phyloP scores from a whole-genome alignment of 2,329 filamentous ascomycete species.

The Paracoccidioides lutzii region DNA sequence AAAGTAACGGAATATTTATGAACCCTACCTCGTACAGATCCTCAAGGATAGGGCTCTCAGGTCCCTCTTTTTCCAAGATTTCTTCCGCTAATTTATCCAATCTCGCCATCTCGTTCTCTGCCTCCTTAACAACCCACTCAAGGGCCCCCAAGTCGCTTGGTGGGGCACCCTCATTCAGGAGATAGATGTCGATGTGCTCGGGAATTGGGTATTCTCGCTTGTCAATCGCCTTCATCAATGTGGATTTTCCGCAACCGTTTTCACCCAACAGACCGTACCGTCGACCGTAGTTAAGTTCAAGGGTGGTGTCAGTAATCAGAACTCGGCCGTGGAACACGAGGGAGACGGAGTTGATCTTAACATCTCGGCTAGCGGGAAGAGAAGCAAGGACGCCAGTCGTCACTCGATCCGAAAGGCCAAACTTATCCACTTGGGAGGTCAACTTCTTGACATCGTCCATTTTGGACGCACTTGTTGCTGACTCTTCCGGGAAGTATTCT shows the following conservation, averaged over 20 bases:
- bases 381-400: conserved; percentile 94
- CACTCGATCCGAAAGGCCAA: conserved; percentile 92
- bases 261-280: conserved; percentile 92
- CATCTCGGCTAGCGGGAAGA: conserved; percentile 71
- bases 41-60: conserved; percentile 78
- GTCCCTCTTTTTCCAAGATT: conserved; percentile 81
- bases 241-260: conserved; percentile 99
- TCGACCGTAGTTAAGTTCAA: conserved; percentile 86
- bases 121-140: conserved; percentile 94
- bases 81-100: conserved; percentile 82
- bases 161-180: conserved; percentile 92
- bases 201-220: conserved; percentile 91
- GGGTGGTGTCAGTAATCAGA: conserved; percentile 80
- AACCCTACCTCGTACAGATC: conserved; percentile 76
- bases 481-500: conserved; percentile 54
- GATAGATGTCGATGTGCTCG: conserved; percentile 93
- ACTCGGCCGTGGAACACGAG: conserved; percentile 97
- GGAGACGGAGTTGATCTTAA: conserved; percentile 89
- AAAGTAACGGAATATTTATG: conserved; percentile 22
- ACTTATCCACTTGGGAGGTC: conserved; percentile 84
- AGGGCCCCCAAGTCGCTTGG: conserved; percentile 79
- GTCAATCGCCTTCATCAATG: conserved; percentile 88
- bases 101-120: conserved; percentile 80
- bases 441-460: conserved; percentile 74
- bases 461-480: conserved; percentile 60